Base-by-base conservation (phyloP, 2,329 filamentous ascomycete genomes). In the Coleophoma eucalyptorum region DNA sequence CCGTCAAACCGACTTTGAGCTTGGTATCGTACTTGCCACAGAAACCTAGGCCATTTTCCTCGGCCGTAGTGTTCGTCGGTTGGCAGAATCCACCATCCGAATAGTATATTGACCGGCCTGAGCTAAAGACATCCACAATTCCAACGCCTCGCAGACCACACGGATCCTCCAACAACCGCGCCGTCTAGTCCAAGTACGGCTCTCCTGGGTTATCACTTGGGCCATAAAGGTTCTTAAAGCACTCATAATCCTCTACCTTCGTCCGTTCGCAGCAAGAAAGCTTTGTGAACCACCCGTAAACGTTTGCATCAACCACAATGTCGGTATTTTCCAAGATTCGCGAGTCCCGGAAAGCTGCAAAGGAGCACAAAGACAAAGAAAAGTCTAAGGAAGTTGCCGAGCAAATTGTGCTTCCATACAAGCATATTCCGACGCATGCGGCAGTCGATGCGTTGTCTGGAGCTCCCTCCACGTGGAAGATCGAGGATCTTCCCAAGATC, bases 381-480 rank as follows among this genome's bases (percentile, higher is more conserved):
- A 72, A 74, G 54, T 47, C 63, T 18, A 61, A 66, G 35, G 41
- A 33, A 1, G 35, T 38, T 11, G 16, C 35, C 35, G 35, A 21
- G 11, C 20, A 44, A 33, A n/a, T 15, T 4, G 52, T 52, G 4
- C 55, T 67, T n/a, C 72, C 77, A 12, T 85, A 86, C 65, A 76
- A 70, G 48, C 82, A 86, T 61, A 66, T 82, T 18, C 80, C 81
- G n/a, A 83, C 72, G 13, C 83, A 86, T 61, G 82, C 82, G 26
- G 79, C 79, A 43, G 63, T 72, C 12, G 81, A 86, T 65, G 80
- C 81, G 41, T 66, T 84, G 41, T 70, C 73, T 19, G 76, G 75
- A 31, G 78, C 77, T 3, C 80, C 80, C 10, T 69, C 75, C 1
- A 74, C 70, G 55, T 81, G 74, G 72, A 74, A 73, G 52, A 59